Evolutionary conservation across 306 rosid genomes (phyloP), one percentile per base, ranked within the genome.

Genomic region (Oemleria cerasiformis): DNA sequence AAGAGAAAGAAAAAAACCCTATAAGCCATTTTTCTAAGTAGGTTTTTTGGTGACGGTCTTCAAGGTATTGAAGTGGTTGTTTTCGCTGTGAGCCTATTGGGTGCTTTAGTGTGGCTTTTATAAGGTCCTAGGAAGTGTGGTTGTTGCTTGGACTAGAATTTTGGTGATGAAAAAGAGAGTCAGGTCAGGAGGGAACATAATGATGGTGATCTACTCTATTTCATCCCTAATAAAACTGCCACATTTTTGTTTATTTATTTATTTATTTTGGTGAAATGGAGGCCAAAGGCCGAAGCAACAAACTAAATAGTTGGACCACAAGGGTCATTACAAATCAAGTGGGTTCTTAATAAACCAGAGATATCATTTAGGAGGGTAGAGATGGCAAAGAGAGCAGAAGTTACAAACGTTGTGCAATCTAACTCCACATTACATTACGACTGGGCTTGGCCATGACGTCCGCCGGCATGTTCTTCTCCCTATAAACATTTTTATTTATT

Each of bases 121-220:
- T 91, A 91, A 79, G 81, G 77, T 81, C 77, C 50, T 38, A 63
- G 72, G 74, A 56, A 14, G 62, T 70, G 80, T 75, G 86, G 84
- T 64, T 76, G 84, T 87, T 87, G 77, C 89, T 91, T 94, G 87
- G 77, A 73, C 81, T 45, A 78, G 38, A 89, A 81, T 82, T 78
- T 68, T 78, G 68, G 83, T 72, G 84, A 67, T 72, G 84, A 41
- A 81, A 84, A 79, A 67, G 75, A 76, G 82, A 51, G 65, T 21
- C 34, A 5, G 67, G 61, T 21, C 34, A 5, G 67, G 61, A 63
- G 79, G 85, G 82, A 75, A 78, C 96, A 83, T n/a, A 86, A 94
- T 94, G 74, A 91, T 82, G 81, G 76, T 70, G 63, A 65, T 53
- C 68, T 76, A 67, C 57, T 72, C 68, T 75, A 44, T 48, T n/a